Percentiles rank a stretch among this genome's conserved stretches.
Conservation (phyloP, 1,139 yeast genomes). For the Debaryomyces sp. region DNA sequence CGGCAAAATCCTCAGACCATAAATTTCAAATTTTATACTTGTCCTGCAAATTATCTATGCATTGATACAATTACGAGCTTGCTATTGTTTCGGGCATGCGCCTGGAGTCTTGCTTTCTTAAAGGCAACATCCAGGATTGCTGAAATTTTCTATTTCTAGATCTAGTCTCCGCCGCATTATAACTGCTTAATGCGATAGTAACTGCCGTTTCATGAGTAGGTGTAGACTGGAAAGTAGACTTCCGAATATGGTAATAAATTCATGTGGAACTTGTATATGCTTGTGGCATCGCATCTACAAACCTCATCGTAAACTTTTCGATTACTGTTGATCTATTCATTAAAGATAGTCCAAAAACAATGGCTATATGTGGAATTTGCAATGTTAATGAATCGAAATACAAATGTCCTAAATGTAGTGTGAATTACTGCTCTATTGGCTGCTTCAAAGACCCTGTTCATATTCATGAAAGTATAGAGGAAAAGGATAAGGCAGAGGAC, state of each 20-base stretch:
- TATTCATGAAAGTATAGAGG: not conserved
- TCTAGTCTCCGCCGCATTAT: not conserved
- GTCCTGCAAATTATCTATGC: not conserved
- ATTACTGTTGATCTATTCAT: not conserved
- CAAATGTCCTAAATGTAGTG: slow-evolving; percentile 61
- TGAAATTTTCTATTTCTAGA: not conserved
- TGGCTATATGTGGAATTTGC: slow-evolving; percentile 49
- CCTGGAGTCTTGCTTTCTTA: not conserved
- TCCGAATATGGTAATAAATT: not conserved
- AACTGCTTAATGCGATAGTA: not conserved
- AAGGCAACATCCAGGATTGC: not conserved
- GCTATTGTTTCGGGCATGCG: not conserved
- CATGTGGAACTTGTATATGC: not conserved
- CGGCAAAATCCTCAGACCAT: not conserved
- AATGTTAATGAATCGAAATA: slow-evolving; percentile 45
- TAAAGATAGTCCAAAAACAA: slow-evolving; percentile 2
- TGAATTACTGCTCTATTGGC: slow-evolving; percentile 52
- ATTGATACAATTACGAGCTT: not conserved
- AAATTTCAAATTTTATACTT: not conserved
- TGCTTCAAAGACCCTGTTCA: slow-evolving; percentile 54
- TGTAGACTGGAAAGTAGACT: not conserved
- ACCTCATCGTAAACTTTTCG: slow-evolving; percentile 1
- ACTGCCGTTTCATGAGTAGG: not conserved
- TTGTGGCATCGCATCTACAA: not conserved
- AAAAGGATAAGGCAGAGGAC: not conserved